Base-by-base conservation (phyloP, 768 basidiomycete species). In the Candolleomyces aberdarensis region DNA sequence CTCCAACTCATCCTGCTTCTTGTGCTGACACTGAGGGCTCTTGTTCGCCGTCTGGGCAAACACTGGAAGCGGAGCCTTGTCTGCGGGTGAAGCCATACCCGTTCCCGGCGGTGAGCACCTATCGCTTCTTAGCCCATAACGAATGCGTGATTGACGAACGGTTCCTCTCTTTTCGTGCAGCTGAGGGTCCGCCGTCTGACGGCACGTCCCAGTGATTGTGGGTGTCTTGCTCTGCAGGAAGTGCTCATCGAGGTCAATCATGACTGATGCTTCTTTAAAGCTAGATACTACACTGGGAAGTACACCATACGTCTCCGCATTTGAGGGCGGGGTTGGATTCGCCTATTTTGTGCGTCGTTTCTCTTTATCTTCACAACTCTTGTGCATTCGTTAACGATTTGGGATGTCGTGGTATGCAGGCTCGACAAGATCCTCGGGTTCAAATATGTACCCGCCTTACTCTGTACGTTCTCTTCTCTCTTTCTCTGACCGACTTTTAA, bases 31-130 rank as follows among this genome's bases (percentile, higher is more conserved):
- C 63, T 39, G 43, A 20, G 44, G 26, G 5, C 17, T 6, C 22
- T 31, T 26, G 20, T 22, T n/a, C 40, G 7, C 58, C 91, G 89
- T 94, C 41, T 83, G 87, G 65, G 76, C 80, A 51, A 85, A 78
- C 65, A 94, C 92, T 0, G 81, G 79, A 63, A 91, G 89, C 60
- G 93, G 94, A 3, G 80, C 83, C 5, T 83, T 83, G 17, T 59
- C 88, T n/a, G 84, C 84, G 15, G 94, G 94, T 65, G 92, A 95
- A 57, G 78, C 78, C 0, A 54, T 91, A 46, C 68, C 92, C n/a
- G 88, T 86, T 29, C 71, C 75, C 0, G 85, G 73, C 44, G 76
- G 88, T 88, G 59, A 56, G 82, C 75, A 31, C 4, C 40, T 43
- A 26, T 1, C 20, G 26, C 26, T 15, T 36, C 32, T 11, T n/a